Evolutionary conservation across 768 basidiomycete genomes (phyloP), one percentile per base, ranked within the genome.

Genomic region (Russula compacta): DNA sequence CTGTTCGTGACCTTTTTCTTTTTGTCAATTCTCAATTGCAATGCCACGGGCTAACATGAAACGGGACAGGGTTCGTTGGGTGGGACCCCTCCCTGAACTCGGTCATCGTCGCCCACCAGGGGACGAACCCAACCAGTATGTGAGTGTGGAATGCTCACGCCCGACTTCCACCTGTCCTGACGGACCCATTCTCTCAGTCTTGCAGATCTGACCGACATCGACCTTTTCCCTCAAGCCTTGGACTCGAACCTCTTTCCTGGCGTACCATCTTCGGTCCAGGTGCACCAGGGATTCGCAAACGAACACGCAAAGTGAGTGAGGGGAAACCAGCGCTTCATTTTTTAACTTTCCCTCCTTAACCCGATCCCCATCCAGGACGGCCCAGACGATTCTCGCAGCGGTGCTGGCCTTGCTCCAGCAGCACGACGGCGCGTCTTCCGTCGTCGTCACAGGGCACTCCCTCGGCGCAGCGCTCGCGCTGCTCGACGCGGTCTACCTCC

Each of bases 31-130:
- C 3, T 4, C 24, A 32, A 17, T 14, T 35, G 3, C 19, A 19
- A 36, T 15, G 21, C 19, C 15, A 3, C 2, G 15, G 72, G 80
- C 56, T 79, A 77, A 15, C 53, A 48, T 46, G 9, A 67, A 73
- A 35, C 77, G 78, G 61, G 77, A 69, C 59, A 81, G 60, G 82
- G 71, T 62, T 56, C 39, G 81, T 84, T 19, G 83, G 84, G 7
- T 83, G 79, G 64, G 83, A 80, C 75, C 78, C 79, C 1, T 63
- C 72, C 7, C 70, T 78, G 60, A 74, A 78, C 58, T 73, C 81
- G 3, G 75, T 84, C 40, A 76, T 85, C n/a, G 81, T 85, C 8
- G 79, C 79, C 1, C 83, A 84, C 64, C 75, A 85, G 67, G 84
- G 84, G 15, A 85, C 84, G 6, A 80, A 85, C 61, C 80, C 83